phyloP scores from a whole-genome alignment of 768 basidiomycete species.

The Hygrophorus pudorinus region DNA sequence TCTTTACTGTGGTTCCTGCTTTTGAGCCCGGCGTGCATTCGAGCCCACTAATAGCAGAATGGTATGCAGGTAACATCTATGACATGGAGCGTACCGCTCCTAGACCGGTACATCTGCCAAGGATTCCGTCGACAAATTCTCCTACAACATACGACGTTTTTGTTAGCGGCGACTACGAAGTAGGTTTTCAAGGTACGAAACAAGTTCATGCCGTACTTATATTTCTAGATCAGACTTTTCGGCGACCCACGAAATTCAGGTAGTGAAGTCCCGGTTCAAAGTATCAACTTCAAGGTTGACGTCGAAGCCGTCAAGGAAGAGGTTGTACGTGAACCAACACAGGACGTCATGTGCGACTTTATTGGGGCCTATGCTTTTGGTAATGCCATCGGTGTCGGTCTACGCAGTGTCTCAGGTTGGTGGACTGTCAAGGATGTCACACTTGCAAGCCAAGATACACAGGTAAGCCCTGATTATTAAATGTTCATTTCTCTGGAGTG shows the following conservation, averaged over 20 bases:
- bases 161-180: constrained; percentile 81
- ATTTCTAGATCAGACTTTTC: constrained; percentile 64
- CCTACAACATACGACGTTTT: constrained; percentile 58
- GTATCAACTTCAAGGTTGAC: constrained; percentile 39
- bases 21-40: constrained; percentile 11
- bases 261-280: constrained; percentile 42
- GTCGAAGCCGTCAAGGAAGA: constrained; percentile 19
- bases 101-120: constrained; percentile 40
- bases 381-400: constrained; percentile 51
- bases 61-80: constrained; percentile 89
- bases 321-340: constrained; percentile 31
- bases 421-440: constrained; percentile 37
- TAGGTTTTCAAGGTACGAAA: constrained; percentile 11
- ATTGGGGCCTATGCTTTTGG: constrained; percentile 73
- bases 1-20: constrained; percentile 57
- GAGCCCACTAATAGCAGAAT: constrained; percentile 29
- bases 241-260: constrained; percentile 51
- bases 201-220: constrained; percentile 1
- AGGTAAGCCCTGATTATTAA: constrained; percentile 8
- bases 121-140: constrained; percentile 25
- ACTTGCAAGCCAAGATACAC: constrained; percentile 5
- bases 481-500: not conserved
- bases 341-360: constrained; percentile 57
- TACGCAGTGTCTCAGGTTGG: constrained; percentile 43
- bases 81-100: constrained; percentile 42